Base-by-base conservation (phyloP, 2,329 filamentous ascomycete genomes). In the Daldinia sp. region DNA sequence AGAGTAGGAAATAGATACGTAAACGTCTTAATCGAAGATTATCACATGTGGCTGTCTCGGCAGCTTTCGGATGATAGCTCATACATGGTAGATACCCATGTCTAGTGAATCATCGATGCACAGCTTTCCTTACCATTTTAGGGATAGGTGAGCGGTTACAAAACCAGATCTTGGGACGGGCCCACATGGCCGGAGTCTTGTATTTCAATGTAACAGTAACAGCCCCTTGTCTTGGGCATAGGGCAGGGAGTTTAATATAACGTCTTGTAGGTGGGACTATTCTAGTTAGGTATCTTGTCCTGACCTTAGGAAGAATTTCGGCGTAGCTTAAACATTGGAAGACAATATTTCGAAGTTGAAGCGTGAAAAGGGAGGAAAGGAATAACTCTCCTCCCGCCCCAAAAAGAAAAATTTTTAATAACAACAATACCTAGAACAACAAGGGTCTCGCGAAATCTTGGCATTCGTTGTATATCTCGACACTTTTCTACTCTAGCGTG, bases 211-310 rank as follows among this genome's bases (percentile, higher is more conserved):
- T 25, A 50, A 48, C 19, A 4, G 32, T 21, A 3, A 6, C 15
- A 4, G 30, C 13, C 11, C 7, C 11, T 10, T 10, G 17, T 37
- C 27, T 49, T 35, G 11, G 30, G 37, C 15, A 30, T 41, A 41
- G n/a, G 43, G n/a, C 8, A 41, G 43, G 43, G 54, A 62, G 58
- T 51, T 59, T 65, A 65, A 63, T 65, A 54, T 35, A 47, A 65
- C 63, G 55, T 59, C 58, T 30, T 19, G 10, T 43, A 25, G n/a
- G 23, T 5, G 37, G 37, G 19, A 17, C 21, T 17, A 41, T 41
- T 25, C 7, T 47, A 1, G 27, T n/a, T 19, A 13, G n/a, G n/a
- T n/a, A n/a, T n/a, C n/a, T n/a, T n/a, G n/a, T n/a, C n/a, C n/a
- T n/a, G n/a, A n/a, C n/a, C n/a, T n/a, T n/a, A n/a, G n/a, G n/a